Evolutionary conservation across 2,329 filamentous ascomycete genomes (phyloP), one percentile per base, ranked within the genome.

Genomic region (Scedosporium apiospermum): DNA sequence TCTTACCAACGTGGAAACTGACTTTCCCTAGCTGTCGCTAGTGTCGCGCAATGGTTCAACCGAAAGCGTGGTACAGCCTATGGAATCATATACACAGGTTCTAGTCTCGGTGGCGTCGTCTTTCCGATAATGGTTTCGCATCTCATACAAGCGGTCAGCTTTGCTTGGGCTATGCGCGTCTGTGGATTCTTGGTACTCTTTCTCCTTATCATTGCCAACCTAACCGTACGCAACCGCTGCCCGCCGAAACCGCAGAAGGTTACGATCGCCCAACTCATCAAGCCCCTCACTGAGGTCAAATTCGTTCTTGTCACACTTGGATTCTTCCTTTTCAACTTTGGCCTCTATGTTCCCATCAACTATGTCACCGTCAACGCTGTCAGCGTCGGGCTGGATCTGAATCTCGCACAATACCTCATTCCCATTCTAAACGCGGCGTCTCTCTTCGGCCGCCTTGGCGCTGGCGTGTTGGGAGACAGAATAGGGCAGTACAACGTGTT

Each of bases 401-500:
- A 68, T 6, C 57, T 76, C 3, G 70, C 67, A 3, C 67, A 73
- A 27, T 76, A 75, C 60, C 65, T 77, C 3, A 62, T 77, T 2
- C 67, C 75, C 1, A 76, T 77, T 3, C 69, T 78, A 57, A 77
- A 77, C 64, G 73, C 73, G 0, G 74, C 68, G 2, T 71, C 71
- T 61, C 67, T 78, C 2, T 72, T 77, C 49, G 76, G 75, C 0
- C 73, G 75, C 16, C 46, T 76, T 1, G 60, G 68, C 6, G 68
- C 74, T 0, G 74, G 74, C 2, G 58, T 73, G 26, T 51, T 72
- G 9, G 71, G 71, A 3, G 77, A 78, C 67, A 67, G 60, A 55
- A 62, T 75, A 4, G 76, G 76, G 9, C 69, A 69, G 5, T 78
- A 73, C 69, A 78, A 78, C 65, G 68, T 74, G 26, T 76, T 78